phyloP scores from a whole-genome alignment of 192 early-diverging fungal species.

The Backusella tarrabulga region DNA sequence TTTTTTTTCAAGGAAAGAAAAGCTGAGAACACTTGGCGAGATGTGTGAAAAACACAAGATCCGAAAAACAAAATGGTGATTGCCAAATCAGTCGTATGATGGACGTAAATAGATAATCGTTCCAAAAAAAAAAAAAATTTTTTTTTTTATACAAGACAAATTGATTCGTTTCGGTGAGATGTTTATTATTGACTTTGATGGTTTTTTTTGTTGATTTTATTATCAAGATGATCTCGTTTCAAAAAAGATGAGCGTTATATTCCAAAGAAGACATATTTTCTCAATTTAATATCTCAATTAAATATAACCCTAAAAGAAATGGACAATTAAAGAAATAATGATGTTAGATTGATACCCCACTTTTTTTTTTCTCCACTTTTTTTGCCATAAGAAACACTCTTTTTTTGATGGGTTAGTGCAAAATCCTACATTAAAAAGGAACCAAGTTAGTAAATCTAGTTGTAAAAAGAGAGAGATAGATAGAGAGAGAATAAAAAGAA shows the following conservation, averaged over 20 bases:
- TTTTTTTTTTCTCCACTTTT: background rate
- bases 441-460: conserved; percentile 4
- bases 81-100: background rate
- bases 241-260: background rate
- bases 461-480: background rate
- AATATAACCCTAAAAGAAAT: background rate
- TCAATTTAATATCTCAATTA: background rate
- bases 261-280: background rate
- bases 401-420: background rate
- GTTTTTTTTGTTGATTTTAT: background rate
- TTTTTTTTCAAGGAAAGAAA: too few relatives aligned
- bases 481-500: background rate
- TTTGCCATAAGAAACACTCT: background rate
- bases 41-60: background rate
- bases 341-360: background rate
- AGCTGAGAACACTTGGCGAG: background rate
- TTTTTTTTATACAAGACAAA: background rate
- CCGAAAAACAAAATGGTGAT: background rate
- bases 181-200: background rate
- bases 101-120: background rate
- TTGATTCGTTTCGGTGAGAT: background rate
- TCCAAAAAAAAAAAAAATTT: background rate
- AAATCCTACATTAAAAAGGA: background rate
- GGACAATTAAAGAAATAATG: background rate
- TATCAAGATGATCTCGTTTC: background rate